A percentile compares a stretch with the other conserved stretches of the same genome.
Conservation (phyloP, 2,329 filamentous ascomycete species). For the Fusarium sp. region DNA sequence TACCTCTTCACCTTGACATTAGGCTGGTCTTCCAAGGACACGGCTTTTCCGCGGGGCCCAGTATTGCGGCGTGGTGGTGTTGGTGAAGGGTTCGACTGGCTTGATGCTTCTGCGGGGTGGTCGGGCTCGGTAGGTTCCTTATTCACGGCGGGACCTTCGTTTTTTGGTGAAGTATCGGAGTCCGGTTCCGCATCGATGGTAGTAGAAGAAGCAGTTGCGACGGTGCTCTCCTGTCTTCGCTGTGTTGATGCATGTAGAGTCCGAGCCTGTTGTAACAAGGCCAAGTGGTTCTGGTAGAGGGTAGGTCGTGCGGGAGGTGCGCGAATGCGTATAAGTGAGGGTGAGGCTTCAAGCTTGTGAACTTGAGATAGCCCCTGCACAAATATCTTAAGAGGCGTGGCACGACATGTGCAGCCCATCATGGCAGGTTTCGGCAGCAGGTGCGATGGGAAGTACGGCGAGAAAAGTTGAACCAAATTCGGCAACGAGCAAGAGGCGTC, state of each 20-base stretch:
- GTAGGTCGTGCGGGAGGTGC: constrained; percentile 16
- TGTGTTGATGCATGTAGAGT: constrained; percentile 42
- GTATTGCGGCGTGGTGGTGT: constrained; percentile 9
- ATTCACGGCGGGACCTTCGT: constrained; percentile 17
- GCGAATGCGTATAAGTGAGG: constrained; percentile 37
- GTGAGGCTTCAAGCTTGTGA: constrained; percentile 51
- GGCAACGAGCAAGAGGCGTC: constrained; percentile 36
- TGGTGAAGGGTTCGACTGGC: constrained; percentile 20
- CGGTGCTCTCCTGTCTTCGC: constrained; percentile 36
- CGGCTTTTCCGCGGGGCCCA: neutral
- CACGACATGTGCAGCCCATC: constrained; percentile 67
- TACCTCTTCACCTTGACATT: constrained; percentile 8
- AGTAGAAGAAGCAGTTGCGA: neutral
- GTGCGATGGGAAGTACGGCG: constrained; percentile 13
- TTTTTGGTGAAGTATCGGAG: neutral
- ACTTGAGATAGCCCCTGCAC: constrained; percentile 62
- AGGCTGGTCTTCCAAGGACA: neutral
- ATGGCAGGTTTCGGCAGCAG: constrained; percentile 26
- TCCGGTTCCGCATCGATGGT: neutral
- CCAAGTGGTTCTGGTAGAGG: constrained; percentile 30
- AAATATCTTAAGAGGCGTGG: constrained; percentile 63
- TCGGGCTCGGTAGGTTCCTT: constrained; percentile 6
- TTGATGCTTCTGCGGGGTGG: constrained; percentile 4
- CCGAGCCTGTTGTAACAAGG: constrained; percentile 43
- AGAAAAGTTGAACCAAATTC: constrained; percentile 46